Evolutionary conservation across 768 basidiomycete genomes (phyloP), one percentile per base, ranked within the genome.

Genomic region (Botryobasidium botryosum): DNA sequence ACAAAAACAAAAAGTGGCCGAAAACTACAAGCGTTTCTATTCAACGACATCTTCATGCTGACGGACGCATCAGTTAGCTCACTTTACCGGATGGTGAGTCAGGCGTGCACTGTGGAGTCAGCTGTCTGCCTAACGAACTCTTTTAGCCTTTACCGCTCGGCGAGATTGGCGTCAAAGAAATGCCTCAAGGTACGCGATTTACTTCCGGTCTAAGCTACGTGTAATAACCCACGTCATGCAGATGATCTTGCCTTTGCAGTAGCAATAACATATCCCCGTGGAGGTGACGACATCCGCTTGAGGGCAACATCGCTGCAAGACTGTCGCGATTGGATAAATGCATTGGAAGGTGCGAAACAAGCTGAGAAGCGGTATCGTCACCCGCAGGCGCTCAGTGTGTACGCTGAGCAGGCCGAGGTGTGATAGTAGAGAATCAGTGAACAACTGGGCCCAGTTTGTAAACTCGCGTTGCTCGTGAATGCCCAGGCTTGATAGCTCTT

Each of bases 21-120:
- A 41, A 83, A 74, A 56, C 60, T 96, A 36, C 69, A 75, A 32
- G 73, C 69, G 5, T 77, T 88, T 60, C 60, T 97, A 50, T 96
- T 90, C 55, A 92, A 72, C 55, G 92, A 96, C 56, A 81, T 92
- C 33, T 59, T 96, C 38, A 75, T 96, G 3, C 66, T 97, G 46
- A 79, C 86, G 18, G 85, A 90, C 52, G 77, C 76, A 26, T 59
- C 61, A 1, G 71, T 71, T 23, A 74, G 70, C 50, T 75, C 74
- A 10, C 56, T 92, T 12, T 91, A 91, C 59, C 73, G 82, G 31
- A 81, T 88, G 74, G 88, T 88, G 43, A 53, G 76, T 62, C 5
- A 15, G 32, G 20, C 25, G n/a, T 15, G 29, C 41, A 28, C 17
- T 31, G 28, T 29, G 31, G 29, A 29, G 28, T 5, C n/a, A n/a